Percentiles rank a stretch among this genome's conserved stretches.
Conservation (phyloP, 2,329 filamentous ascomycete genomes). For the Colletotrichum plurivorum region DNA sequence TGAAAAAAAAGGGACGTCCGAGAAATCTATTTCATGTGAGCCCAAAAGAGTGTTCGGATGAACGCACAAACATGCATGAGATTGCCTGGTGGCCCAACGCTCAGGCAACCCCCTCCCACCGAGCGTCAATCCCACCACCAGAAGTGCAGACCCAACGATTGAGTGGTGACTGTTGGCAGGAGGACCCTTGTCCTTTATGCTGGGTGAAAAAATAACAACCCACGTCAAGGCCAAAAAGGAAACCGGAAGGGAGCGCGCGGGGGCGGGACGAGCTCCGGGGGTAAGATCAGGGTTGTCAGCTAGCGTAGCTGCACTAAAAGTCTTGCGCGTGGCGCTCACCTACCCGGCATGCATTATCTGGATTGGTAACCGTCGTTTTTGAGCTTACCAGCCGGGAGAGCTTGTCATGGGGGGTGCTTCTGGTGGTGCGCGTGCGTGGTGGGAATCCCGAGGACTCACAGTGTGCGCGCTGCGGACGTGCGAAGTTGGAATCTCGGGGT, state of each 20-base stretch:
- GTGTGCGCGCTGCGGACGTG: slow-evolving; percentile 39
- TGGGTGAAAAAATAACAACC: not conserved
- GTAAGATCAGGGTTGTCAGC: slow-evolving; percentile 1
- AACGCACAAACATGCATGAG: slow-evolving; percentile 23
- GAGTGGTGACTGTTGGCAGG: no score
- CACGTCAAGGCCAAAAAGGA: not conserved
- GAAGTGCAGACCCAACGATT: no score
- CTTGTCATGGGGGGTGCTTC: slow-evolving; percentile 32
- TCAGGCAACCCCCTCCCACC: no score
- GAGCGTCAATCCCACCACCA: no score
- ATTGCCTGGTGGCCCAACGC: not conserved
- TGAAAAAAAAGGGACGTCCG: not conserved
- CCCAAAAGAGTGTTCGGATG: slow-evolving; percentile 17
- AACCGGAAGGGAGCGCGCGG: slow-evolving; percentile 21
- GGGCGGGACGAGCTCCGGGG: slow-evolving; percentile 12
- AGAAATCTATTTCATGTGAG: not conserved
- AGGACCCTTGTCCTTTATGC: no score
- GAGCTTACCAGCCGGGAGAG: slow-evolving; percentile 30
- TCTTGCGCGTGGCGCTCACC: slow-evolving; percentile 16
- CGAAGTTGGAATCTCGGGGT: slow-evolving; percentile 26
- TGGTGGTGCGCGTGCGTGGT: slow-evolving; percentile 16
- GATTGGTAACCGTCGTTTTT: slow-evolving; percentile 34
- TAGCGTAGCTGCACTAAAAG: not conserved
- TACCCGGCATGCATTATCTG: slow-evolving; percentile 25
- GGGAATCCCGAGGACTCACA: slow-evolving; percentile 35